Conservation (phyloP, 2,329 filamentous ascomycete genomes). For the Diaporthe capsici region DNA sequence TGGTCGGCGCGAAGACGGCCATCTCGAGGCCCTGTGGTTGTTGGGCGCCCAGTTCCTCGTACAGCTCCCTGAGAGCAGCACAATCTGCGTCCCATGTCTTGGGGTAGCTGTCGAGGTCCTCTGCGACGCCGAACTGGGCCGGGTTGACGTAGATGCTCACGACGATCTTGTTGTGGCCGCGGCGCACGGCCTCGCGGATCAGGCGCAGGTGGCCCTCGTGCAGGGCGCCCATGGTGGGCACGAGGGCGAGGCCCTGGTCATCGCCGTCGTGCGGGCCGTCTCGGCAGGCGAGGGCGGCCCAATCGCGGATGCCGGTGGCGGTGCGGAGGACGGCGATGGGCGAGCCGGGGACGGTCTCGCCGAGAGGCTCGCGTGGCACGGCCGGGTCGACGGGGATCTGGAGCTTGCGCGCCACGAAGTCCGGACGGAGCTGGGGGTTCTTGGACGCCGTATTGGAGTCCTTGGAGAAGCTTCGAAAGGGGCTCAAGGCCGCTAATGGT, state of each 20-base stretch:
- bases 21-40: constrained; percentile 51
- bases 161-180: constrained; percentile 87
- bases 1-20: constrained; percentile 89
- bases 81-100: constrained; percentile 89
- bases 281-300: constrained; percentile 76
- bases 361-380: constrained; percentile 42
- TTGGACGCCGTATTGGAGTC: neutral
- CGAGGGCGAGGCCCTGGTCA: constrained; percentile 83
- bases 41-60: constrained; percentile 76
- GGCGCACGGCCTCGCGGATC: constrained; percentile 82
- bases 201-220: constrained; percentile 91
- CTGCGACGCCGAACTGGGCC: constrained; percentile 91
- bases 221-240: constrained; percentile 98
- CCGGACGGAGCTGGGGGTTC: neutral
- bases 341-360: constrained; percentile 67
- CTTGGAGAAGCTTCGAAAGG: constrained; percentile 6
- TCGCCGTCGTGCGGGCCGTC: constrained; percentile 76
- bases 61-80: constrained; percentile 74
- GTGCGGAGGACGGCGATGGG: constrained; percentile 82
- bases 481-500: neutral
- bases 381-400: constrained; percentile 26
- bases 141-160: constrained; percentile 97
- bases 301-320: constrained; percentile 77
- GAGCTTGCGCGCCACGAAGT: constrained; percentile 28
- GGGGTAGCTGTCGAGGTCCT: constrained; percentile 91